Conservation (phyloP, 2,329 filamentous ascomycete genomes). For the Fusarium ambrosium region DNA sequence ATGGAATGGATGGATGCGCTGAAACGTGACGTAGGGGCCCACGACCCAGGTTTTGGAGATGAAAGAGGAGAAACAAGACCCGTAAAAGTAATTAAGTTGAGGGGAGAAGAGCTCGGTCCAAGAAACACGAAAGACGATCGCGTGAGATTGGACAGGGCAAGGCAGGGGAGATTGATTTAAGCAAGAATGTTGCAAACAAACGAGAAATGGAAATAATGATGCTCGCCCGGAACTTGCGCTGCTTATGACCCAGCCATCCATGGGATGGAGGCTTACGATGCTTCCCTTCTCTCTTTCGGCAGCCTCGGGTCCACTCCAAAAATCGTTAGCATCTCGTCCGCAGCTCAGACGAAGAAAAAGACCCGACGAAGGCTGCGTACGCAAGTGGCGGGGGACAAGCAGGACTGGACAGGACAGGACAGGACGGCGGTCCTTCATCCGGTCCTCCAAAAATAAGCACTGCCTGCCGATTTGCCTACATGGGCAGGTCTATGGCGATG, state of each 20-base stretch:
- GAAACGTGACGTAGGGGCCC: slow-evolving; percentile 35
- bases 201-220: neutral
- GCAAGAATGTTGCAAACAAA: neutral
- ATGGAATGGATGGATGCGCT: slow-evolving; percentile 9
- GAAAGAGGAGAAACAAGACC: slow-evolving; percentile 2
- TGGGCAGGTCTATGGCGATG: neutral
- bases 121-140: slow-evolving; percentile 25
- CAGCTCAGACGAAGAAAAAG: neutral
- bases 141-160: slow-evolving; percentile 28
- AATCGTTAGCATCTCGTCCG: slow-evolving; percentile 18
- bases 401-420: neutral
- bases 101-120: slow-evolving; percentile 30
- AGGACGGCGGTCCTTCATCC: neutral
- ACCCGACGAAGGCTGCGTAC: slow-evolving; percentile 23
- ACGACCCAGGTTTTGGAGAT: slow-evolving; percentile 15
- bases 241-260: neutral
- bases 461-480: slow-evolving; percentile 2
- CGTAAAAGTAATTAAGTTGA: slow-evolving; percentile 2
- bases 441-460: slow-evolving; percentile 39
- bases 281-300: slow-evolving; percentile 21
- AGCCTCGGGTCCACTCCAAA: slow-evolving; percentile 34
- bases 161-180: neutral
- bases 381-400: slow-evolving; percentile 36
- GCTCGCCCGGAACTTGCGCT: neutral
- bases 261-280: slow-evolving; percentile 19